phyloP scores from a whole-genome alignment of 2,329 filamentous ascomycete genomes.

The Fusarium proliferatum region DNA sequence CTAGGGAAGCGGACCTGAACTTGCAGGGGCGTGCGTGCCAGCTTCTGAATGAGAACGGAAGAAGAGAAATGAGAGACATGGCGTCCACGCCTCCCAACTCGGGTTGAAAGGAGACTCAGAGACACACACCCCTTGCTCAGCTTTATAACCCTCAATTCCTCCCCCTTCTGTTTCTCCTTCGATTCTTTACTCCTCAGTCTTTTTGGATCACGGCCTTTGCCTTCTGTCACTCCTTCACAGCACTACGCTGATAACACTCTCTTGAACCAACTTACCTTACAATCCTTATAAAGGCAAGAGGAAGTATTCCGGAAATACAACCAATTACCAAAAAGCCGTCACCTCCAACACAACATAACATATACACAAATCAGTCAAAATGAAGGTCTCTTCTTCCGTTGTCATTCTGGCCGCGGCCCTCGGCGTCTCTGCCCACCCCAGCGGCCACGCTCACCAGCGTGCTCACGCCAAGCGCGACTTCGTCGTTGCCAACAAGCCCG shows the following conservation, averaged over 20 bases:
- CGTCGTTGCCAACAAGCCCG: conserved; percentile 51
- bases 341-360: conserved; percentile 1
- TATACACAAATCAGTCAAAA: conserved; percentile 42
- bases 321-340: conserved; percentile 19
- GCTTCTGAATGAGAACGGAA: conserved; percentile 19
- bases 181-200: conserved; percentile 22
- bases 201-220: conserved; percentile 41
- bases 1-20: conserved; percentile 3
- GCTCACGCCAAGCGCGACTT: conserved; percentile 50
- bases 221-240: conserved; percentile 44
- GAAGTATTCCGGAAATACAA: conserved; percentile 42
- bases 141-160: conserved; percentile 46
- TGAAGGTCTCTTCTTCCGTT: conserved; percentile 56
- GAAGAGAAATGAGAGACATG: conserved; percentile 34
- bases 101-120: conserved; percentile 12
- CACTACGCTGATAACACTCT: conserved; percentile 42
- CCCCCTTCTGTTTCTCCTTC: conserved; percentile 28
- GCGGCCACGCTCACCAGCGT: conserved; percentile 52
- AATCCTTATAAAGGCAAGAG: conserved; percentile 41
- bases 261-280: conserved; percentile 38
- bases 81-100: conserved; percentile 21
- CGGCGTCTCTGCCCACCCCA: conserved; percentile 56
- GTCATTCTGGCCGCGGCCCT: conserved; percentile 55
- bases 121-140: conserved; percentile 43
- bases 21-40: conserved; percentile 18